Base-by-base conservation (phyloP, 805 yeast genomes). In the Nakazawaea peltata region DNA sequence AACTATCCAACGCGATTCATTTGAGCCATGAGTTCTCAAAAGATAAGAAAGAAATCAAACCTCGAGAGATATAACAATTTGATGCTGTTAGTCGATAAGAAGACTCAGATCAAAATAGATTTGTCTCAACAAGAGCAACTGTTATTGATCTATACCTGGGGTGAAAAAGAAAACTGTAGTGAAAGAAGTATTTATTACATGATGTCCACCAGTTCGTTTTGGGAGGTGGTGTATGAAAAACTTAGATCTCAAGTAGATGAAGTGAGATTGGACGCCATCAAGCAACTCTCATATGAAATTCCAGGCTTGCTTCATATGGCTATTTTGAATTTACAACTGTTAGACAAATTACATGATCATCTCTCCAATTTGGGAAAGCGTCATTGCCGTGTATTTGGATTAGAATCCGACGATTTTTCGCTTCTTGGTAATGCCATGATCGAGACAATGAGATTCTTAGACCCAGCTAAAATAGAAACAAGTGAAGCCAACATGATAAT, bases 271-370 rank as follows among this genome's bases (percentile, higher is more conserved):
- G 10, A n/a, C 12, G 72, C 83, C 3, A 73, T 83, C 42, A 69
- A 71, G 41, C 86, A 81, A 50, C 94, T 84, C 57, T 85, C 90
- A 1, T 70, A 74, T 7, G 72, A 87, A 5, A 78, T 84, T 59
- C 85, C 88, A 0, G 87, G 88, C 4, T 82, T 84, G 13, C 53
- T 85, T 42, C 70, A 81, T 17, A 67, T 75, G 31, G 81, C 87
- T 3, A 73, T 84, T 40, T 55, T 69, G 21, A 75, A 75, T 44
- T 58, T 84, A 33, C 86, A 81, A 33, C 67, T 76, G 43, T 61
- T 83, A 37, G 50, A 66, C 3, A 53, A 57, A 5, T 56, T 83
- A 45, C 77, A 80, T 46, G 80, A 69, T 18, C 78, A 76, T 39
- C 56, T 85, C 33, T 59, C 60, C 28, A 69, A 71, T 32, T 56